Percentiles rank a stretch among this genome's conserved stretches.
Conservation (phyloP, 495 filamentous ascomycete genomes). For the Xylaria intraflava region DNA sequence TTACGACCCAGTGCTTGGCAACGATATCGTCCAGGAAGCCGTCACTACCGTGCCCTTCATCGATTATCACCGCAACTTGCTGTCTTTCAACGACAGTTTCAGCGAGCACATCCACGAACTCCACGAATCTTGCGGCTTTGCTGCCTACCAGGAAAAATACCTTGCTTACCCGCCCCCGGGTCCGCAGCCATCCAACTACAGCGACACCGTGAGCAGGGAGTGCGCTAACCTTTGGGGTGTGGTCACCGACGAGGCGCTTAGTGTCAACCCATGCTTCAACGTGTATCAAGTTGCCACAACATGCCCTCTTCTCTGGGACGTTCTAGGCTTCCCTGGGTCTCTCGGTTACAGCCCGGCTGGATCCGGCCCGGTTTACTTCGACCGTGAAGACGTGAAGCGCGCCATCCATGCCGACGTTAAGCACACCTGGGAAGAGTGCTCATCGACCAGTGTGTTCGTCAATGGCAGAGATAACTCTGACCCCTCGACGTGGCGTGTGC, state of each 20-base stretch:
- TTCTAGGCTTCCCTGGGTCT: conserved; percentile 65
- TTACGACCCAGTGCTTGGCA: conserved; percentile 63
- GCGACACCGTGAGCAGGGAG: conserved; percentile 28
- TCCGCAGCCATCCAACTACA: conserved; percentile 43
- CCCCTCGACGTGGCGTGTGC: conserved; percentile 49
- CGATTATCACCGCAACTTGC: conserved; percentile 57
- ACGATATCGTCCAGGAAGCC: conserved; percentile 45
- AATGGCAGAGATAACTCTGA: conserved; percentile 43
- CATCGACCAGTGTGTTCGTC: conserved; percentile 49
- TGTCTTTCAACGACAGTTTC: conserved; percentile 65
- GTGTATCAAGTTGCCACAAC: conserved; percentile 69
- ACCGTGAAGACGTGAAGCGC: conserved; percentile 65
- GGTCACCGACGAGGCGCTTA: conserved; percentile 48
- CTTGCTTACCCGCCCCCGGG: conserved; percentile 64
- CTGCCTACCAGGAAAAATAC: conserved; percentile 55
- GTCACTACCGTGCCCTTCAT: conserved; percentile 58
- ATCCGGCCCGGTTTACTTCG: conserved; percentile 61
- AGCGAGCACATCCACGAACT: conserved; percentile 50
- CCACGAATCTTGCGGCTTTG: conserved; percentile 62
- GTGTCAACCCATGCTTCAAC: conserved; percentile 77
- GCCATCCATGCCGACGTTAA: conserved; percentile 62
- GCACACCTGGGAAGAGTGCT: conserved; percentile 57
- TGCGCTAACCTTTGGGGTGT: conserved; percentile 43
- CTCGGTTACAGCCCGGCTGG: conserved; percentile 47
- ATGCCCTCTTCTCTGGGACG: conserved; percentile 68